A percentile compares a stretch with the other conserved stretches of the same genome.
These are phyloP conservation scores for Venturia pyrina DNA, from an alignment of 2,329 filamentous ascomycete species.

Conservation along the genomic window DNA sequence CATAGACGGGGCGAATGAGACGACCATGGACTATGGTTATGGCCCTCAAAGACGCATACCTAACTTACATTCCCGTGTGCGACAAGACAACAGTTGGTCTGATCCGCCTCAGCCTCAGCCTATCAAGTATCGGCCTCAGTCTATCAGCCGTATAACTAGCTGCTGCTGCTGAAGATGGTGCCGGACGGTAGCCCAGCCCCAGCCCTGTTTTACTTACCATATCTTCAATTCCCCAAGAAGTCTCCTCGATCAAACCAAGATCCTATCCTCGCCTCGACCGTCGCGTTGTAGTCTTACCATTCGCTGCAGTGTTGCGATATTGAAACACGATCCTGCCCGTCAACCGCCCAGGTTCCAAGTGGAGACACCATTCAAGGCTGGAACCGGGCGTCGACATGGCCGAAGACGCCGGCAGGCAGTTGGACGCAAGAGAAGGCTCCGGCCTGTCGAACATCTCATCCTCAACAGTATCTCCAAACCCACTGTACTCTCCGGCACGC, in stretches of 20 bases:
- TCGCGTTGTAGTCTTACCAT: neutral
- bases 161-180: neutral
- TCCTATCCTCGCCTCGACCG: neutral
- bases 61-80: neutral
- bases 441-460: constrained; percentile 21
- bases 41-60: neutral
- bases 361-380: neutral
- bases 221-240: neutral
- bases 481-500: constrained; percentile 17
- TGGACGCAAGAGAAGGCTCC: constrained; percentile 17
- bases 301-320: neutral
- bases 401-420: constrained; percentile 24
- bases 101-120: neutral
- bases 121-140: too few relatives aligned
- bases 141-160: neutral
- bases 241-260: neutral
- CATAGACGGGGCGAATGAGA: neutral
- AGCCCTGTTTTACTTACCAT: neutral
- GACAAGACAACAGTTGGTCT: neutral
- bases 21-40: neutral
- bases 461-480: constrained; percentile 16
- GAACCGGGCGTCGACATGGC: neutral
- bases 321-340: neutral
- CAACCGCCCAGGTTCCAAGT: neutral
- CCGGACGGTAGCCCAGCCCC: neutral